These are phyloP conservation scores for Ophiocordyceps sinensis DNA, from an alignment of 2,329 filamentous ascomycete species.

Conservation along the genomic window DNA sequence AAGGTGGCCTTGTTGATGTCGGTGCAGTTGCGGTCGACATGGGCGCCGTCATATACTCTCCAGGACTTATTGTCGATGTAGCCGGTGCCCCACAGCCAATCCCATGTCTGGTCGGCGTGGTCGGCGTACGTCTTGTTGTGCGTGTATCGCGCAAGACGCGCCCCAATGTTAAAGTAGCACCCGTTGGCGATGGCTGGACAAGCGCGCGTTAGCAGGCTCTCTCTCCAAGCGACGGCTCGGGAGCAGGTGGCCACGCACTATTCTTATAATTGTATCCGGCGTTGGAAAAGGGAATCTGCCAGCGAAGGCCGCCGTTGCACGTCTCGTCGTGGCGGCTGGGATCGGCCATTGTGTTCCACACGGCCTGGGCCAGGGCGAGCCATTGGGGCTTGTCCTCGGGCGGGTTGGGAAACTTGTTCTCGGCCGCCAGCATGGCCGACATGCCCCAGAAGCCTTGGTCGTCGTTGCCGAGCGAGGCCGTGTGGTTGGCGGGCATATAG, in stretches of 20 bases:
- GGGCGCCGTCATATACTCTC: slow-evolving; percentile 50
- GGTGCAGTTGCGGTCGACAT: slow-evolving; percentile 43
- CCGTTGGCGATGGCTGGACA: slow-evolving; percentile 41
- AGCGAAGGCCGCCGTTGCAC: slow-evolving; percentile 57
- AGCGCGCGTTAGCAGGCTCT: no score
- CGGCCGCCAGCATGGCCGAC: slow-evolving; percentile 52
- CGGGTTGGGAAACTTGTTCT: slow-evolving; percentile 47
- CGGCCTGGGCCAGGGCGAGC: slow-evolving; percentile 52
- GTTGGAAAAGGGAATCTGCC: slow-evolving; percentile 66
- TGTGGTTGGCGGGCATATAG: slow-evolving; percentile 47
- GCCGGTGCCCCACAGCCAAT: slow-evolving; percentile 41
- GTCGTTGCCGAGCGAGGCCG: slow-evolving; percentile 49
- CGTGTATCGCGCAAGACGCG: slow-evolving; percentile 59
- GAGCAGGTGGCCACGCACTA: slow-evolving; percentile 19
- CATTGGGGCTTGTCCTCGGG: slow-evolving; percentile 39
- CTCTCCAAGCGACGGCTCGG: neutral
- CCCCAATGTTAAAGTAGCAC: slow-evolving; percentile 49
- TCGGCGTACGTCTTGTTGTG: slow-evolving; percentile 49
- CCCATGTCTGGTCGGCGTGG: slow-evolving; percentile 45
- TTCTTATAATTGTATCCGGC: slow-evolving; percentile 66
- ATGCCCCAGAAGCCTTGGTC: slow-evolving; percentile 60
- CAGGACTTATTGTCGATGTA: slow-evolving; percentile 46
- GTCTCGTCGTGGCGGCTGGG: slow-evolving; percentile 47
- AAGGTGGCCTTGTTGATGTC: slow-evolving; percentile 48
- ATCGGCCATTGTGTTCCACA: slow-evolving; percentile 47